Conservation (phyloP, 2,329 filamentous ascomycete genomes). For the Epichloe glyceriae region DNA sequence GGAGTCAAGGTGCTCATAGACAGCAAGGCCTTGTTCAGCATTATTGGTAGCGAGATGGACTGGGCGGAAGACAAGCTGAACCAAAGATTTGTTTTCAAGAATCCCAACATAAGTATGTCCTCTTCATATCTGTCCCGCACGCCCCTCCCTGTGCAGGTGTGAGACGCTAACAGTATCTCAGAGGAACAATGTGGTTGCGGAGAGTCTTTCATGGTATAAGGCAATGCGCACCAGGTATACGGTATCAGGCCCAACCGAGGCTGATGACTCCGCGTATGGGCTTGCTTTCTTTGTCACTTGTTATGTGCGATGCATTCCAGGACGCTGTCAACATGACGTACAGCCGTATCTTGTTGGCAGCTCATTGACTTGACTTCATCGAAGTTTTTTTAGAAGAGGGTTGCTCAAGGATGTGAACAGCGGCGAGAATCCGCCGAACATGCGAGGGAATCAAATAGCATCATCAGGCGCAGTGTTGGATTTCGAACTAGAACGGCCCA, state of each 20-base stretch:
- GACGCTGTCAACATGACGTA: not conserved
- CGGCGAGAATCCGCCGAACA: not conserved
- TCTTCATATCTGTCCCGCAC: not conserved
- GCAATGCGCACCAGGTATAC: not conserved
- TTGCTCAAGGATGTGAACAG: not conserved
- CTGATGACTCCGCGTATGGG: not conserved
- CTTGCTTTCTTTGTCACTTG: not conserved
- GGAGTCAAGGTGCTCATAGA: slow-evolving; percentile 93
- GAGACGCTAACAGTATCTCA: slow-evolving; percentile 24
- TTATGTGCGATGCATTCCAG: not conserved
- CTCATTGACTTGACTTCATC: not conserved
- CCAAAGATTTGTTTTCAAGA: slow-evolving; percentile 84
- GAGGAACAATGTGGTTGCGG: slow-evolving; percentile 94
- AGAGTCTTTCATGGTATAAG: slow-evolving; percentile 81
- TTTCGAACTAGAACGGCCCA: no score
- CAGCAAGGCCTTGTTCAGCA: slow-evolving; percentile 93
- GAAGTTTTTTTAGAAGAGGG: not conserved
- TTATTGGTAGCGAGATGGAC: slow-evolving; percentile 98
- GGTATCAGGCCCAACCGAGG: not conserved
- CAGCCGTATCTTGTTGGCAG: not conserved
- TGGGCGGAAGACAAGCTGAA: slow-evolving; percentile 95
- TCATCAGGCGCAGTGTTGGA: slow-evolving; percentile 1
- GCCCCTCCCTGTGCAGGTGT: slow-evolving; percentile 16
- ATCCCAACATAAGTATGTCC: slow-evolving; percentile 95
- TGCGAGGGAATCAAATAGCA: not conserved